Evolutionary conservation across 2,329 filamentous ascomycete species (phyloP).

Genomic region (Chrysoporthe deuterocubensis): DNA sequence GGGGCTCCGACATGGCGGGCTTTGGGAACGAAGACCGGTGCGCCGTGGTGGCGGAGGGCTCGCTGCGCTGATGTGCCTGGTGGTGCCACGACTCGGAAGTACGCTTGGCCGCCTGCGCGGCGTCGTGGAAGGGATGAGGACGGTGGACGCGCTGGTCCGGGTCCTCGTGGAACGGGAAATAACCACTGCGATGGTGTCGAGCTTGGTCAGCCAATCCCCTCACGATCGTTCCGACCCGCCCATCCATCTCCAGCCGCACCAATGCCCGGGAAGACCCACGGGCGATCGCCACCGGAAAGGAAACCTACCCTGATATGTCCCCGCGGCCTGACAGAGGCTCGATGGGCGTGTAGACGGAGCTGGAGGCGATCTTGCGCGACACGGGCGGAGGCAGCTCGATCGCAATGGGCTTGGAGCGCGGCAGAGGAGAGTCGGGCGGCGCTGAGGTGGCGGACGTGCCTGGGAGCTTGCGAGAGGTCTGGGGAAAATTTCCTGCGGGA

Average conservation of each 20-base stretch:
- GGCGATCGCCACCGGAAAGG: conserved; percentile 19
- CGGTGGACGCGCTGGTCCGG: conserved; percentile 50
- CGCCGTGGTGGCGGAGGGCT: conserved; percentile 19
- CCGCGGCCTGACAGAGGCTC: conserved; percentile 61
- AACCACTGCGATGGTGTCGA: conserved; percentile 49
- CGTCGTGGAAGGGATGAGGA: conserved; percentile 56
- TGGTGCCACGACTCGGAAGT: not conserved
- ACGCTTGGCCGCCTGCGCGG: conserved; percentile 12
- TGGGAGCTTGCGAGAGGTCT: conserved; percentile 22
- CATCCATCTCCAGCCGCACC: conserved; percentile 12
- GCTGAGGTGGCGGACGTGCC: conserved; percentile 31
- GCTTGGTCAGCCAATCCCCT: conserved; percentile 22
- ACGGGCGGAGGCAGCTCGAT: conserved; percentile 52
- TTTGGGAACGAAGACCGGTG: conserved; percentile 26
- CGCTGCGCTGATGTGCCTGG: conserved; percentile 28
- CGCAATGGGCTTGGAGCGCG: conserved; percentile 53
- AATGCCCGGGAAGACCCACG: not conserved
- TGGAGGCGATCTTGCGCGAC: conserved; percentile 43
- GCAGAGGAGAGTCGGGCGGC: conserved; percentile 13
- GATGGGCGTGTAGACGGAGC: conserved; percentile 48
- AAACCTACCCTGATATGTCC: conserved; percentile 60
- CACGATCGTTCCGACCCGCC: conserved; percentile 21
- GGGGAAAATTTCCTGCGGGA: conserved; percentile 15
- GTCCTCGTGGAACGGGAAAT: conserved; percentile 65
- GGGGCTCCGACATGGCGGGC: conserved; percentile 30